Evolutionary conservation across 805 yeast species (phyloP), one percentile per base, ranked within the genome.

Genomic region (Candida wancherniae): DNA sequence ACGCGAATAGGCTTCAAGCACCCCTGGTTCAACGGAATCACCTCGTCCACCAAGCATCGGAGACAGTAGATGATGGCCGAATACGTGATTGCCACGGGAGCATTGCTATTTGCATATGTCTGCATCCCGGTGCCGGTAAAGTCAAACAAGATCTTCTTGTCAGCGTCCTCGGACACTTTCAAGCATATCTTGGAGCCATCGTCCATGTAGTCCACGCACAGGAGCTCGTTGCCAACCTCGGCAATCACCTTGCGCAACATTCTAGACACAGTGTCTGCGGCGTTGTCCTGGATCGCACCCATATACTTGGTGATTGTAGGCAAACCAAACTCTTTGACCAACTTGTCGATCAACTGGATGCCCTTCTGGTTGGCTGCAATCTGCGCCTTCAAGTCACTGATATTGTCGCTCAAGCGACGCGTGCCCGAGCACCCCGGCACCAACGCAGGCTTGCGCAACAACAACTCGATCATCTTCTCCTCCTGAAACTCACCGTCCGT

Each of bases 1-100:
- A 90, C 76, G 6, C 75, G 63, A 29, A 90, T 75, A 1, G 97
- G 96, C 30, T 72, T 64, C 43, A 90, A 66, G 55, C 96, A 90
- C 6, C 98, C 97, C 53, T 87, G 94, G 53, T 90, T 90, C 50
- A 90, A 67, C 1, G 98, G 98, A 35, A 90, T 87, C 41, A 84
- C 87, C 40, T 80, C 85, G 39, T 82, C 77, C 20, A 90, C 88
- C 50, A 90, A 65, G 34, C 94, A 81, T 39, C 98, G 64, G 48
- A 90, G 60, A 38, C 90, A 87, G 57, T 90, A 90, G 24, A 90
- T 70, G 34, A 90, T 79, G 1, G 97, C 96, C 16, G 95, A 83
- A 50, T 77, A 77, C 2, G 95, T 80, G 41, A 92, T 85, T 0
- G 97, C 94, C 42, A 70, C 75, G 1, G 98, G 97, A 0, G 97